Evolutionary conservation across 208 protist genomes (phyloP).

Genomic region (Strigomonas galati): DNA sequence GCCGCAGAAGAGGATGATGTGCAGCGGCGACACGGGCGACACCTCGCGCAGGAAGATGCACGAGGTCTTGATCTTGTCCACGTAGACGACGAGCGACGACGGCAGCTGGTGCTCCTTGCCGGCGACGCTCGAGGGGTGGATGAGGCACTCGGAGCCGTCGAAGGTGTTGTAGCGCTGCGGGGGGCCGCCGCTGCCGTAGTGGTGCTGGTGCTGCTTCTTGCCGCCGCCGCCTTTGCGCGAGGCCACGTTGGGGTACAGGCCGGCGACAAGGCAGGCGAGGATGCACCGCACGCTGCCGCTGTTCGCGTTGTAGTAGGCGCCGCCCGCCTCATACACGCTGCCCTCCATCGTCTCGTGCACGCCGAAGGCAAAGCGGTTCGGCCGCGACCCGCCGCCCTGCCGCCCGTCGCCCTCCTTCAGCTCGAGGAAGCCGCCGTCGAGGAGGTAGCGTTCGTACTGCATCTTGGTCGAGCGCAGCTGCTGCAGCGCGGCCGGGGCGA

Average conservation of each 20-base stretch:
- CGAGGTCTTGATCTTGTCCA: conserved; percentile 94
- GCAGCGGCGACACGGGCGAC: conserved; percentile 86
- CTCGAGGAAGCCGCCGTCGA: conserved; percentile 87
- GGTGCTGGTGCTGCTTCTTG: no score
- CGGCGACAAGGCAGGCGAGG: conserved; percentile 90
- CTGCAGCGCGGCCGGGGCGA: conserved; percentile 68
- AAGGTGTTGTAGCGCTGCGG: conserved; percentile 48
- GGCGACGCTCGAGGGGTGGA: conserved; percentile 92
- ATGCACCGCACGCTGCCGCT: conserved; percentile 80
- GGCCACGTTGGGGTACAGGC: conserved; percentile 95
- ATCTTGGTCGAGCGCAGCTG: conserved; percentile 90
- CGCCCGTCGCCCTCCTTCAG: not conserved
- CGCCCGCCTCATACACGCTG: conserved; percentile 80
- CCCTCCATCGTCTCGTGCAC: conserved; percentile 70
- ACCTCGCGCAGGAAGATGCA: conserved; percentile 90
- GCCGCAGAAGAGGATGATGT: conserved; percentile 93
- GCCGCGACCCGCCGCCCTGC: conserved; percentile 12
- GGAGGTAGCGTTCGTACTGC: conserved; percentile 92
- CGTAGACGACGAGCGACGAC: conserved; percentile 88
- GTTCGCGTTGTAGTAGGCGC: conserved; percentile 82
- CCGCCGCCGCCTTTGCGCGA: conserved; percentile 25
- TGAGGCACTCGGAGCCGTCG: conserved; percentile 75
- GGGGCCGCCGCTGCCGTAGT: no score
- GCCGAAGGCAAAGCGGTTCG: conserved; percentile 54
- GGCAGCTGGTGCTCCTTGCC: conserved; percentile 57